Percentiles rank a stretch among this genome's conserved stretches.
These are phyloP conservation scores for Globisporangium uncinulatum DNA, from an alignment of 352 stramenopile genomes.

Conservation along the genomic window DNA sequence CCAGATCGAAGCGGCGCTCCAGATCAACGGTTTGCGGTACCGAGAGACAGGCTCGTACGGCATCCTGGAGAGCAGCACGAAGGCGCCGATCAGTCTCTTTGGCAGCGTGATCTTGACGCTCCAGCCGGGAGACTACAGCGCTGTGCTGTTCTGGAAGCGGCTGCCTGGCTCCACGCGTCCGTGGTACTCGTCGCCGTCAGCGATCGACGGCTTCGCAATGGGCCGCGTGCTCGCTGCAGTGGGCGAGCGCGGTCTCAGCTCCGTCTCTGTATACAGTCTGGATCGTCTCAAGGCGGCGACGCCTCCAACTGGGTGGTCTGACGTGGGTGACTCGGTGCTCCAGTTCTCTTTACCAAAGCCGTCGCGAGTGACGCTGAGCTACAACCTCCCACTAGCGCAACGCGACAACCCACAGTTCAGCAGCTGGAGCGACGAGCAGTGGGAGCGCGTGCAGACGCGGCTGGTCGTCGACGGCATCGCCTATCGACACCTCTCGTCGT, in stretches of 20 bases:
- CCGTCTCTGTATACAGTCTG: constrained; percentile 55
- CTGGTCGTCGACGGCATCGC: constrained; percentile 62
- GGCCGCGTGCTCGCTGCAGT: constrained; percentile 49
- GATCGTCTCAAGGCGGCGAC: constrained; percentile 27
- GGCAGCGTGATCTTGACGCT: constrained; percentile 63
- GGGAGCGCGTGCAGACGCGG: constrained; percentile 52
- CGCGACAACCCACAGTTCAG: constrained; percentile 66
- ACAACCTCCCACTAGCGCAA: constrained; percentile 67
- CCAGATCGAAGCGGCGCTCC: constrained; percentile 53
- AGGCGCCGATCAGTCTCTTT: constrained; percentile 47
- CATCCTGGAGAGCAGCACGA: constrained; percentile 40
- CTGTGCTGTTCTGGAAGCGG: constrained; percentile 55
- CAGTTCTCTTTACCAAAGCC: constrained; percentile 54
- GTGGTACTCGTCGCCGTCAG: constrained; percentile 56
- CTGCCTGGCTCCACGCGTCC: constrained; percentile 35
- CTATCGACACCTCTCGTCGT: constrained; percentile 62
- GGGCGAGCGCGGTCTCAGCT: constrained; percentile 35
- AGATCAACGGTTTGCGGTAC: constrained; percentile 62
- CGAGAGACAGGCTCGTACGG: constrained; percentile 68
- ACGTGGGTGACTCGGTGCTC: constrained; percentile 73
- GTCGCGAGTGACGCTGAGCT: constrained; percentile 58
- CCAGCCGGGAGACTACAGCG: constrained; percentile 55
- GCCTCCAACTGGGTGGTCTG: constrained; percentile 45
- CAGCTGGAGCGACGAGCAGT: constrained; percentile 34
- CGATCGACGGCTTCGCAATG: constrained; percentile 69